phyloP scores from a whole-genome alignment of 441 rosid species.

The Theobroma grandiflorum region DNA sequence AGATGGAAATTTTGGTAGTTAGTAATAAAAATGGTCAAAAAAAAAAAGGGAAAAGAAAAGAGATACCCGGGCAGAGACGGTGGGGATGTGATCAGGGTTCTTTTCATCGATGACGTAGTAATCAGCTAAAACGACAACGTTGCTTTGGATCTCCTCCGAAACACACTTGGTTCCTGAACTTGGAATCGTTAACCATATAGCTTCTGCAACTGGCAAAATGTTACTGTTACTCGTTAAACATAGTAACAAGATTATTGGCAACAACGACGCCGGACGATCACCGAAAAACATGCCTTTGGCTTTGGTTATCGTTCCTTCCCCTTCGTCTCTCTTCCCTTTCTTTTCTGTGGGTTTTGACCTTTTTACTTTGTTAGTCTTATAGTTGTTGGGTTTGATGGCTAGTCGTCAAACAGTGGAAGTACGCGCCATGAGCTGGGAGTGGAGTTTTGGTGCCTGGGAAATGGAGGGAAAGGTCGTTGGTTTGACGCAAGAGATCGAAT shows the following conservation, averaged over 20 bases:
- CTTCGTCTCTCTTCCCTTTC: constrained; percentile 16
- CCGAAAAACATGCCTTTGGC: constrained; percentile 8
- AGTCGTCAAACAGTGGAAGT: neutral
- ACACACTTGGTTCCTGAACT: constrained; percentile 71
- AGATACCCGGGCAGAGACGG: constrained; percentile 64
- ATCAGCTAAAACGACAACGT: constrained; percentile 83
- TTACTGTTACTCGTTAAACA: constrained; percentile 6
- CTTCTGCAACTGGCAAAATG: constrained; percentile 47
- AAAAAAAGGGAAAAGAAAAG: neutral
- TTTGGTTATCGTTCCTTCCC: neutral
- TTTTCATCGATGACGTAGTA: constrained; percentile 71
- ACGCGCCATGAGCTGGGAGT: constrained; percentile 1
- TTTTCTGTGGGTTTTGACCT: neutral
- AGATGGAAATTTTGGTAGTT: neutral
- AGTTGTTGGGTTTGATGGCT: neutral
- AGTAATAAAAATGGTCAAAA: neutral
- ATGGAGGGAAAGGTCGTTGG: neutral
- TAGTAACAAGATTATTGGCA: constrained; percentile 20
- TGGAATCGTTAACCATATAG: constrained; percentile 66
- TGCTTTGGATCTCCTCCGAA: constrained; percentile 87
- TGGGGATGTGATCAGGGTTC: constrained; percentile 49
- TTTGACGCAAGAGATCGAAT: neutral
- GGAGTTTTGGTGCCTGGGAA: neutral
- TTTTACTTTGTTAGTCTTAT: neutral
- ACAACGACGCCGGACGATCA: constrained; percentile 18